phyloP scores from a whole-genome alignment of 140 eudicot species.

The Senecio squalidus region DNA sequence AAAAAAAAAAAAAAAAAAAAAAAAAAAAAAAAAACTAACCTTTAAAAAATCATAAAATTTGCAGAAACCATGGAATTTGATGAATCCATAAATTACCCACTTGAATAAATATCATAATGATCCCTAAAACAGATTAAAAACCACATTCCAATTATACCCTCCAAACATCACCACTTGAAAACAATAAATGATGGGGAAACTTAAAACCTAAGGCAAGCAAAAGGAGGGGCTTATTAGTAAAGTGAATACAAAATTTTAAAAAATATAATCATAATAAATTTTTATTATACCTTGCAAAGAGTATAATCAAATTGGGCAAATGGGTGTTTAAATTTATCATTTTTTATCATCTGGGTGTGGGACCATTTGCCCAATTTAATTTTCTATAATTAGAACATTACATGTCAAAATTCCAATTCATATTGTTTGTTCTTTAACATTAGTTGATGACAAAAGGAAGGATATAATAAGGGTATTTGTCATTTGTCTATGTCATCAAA shows the following conservation, averaged over 20 bases:
- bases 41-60: slow-evolving; percentile 32
- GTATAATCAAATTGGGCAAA: slow-evolving; percentile 24
- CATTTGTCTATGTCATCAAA: neutral
- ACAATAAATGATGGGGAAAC: slow-evolving; percentile 35
- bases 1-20: neutral
- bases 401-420: slow-evolving; percentile 27
- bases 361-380: slow-evolving; percentile 23
- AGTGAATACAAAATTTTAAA: slow-evolving; percentile 13
- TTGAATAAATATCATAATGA: slow-evolving; percentile 17
- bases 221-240: slow-evolving; percentile 13
- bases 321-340: slow-evolving; percentile 20
- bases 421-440: slow-evolving; percentile 19
- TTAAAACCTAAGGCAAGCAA: slow-evolving; percentile 30
- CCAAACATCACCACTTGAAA: slow-evolving; percentile 21
- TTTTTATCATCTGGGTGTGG: slow-evolving; percentile 24
- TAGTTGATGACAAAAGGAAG: slow-evolving; percentile 24
- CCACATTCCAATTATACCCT: slow-evolving; percentile 40
- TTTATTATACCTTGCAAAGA: slow-evolving; percentile 15
- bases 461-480: slow-evolving; percentile 11
- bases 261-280: slow-evolving; percentile 11
- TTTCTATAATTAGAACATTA: slow-evolving; percentile 27
- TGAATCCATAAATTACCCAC: slow-evolving; percentile 37
- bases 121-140: slow-evolving; percentile 11
- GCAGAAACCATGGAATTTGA: slow-evolving; percentile 37
- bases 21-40: slow-evolving; percentile 25